These are phyloP conservation scores for Quercus phellos DNA, from an alignment of 331 rosid species.

Conservation along the genomic window DNA sequence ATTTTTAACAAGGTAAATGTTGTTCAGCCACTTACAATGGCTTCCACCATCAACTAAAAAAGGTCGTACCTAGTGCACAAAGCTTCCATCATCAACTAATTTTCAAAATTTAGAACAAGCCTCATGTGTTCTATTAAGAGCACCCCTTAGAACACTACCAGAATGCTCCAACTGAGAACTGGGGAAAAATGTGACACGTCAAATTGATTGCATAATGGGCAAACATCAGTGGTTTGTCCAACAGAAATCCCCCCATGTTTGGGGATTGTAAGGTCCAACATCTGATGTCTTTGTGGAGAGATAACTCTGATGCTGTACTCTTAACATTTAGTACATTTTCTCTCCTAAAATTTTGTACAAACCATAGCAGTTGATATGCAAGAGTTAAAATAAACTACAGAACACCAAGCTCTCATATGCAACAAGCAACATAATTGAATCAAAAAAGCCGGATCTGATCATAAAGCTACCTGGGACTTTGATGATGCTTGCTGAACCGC, in stretches of 20 bases:
- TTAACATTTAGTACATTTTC: background rate
- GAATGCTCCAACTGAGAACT: background rate
- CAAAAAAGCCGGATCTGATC: background rate
- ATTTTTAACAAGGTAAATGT: background rate
- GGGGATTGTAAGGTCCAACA: background rate
- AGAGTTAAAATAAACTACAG: background rate
- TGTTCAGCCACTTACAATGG: background rate
- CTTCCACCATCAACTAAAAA: background rate
- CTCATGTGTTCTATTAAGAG: background rate
- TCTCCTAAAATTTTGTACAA: background rate
- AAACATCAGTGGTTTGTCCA: background rate
- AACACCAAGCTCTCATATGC: background rate
- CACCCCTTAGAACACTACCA: background rate
- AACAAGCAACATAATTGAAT: background rate
- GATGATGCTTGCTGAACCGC: constrained; percentile 44
- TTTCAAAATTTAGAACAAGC: background rate
- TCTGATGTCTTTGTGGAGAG: background rate
- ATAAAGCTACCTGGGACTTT: constrained; percentile 53
- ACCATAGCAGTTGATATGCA: background rate
- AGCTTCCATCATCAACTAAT: background rate
- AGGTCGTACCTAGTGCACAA: no score
- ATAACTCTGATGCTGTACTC: background rate
- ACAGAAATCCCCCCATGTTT: background rate
- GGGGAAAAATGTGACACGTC: background rate
- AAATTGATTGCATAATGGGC: background rate